Percentiles rank a stretch among this genome's conserved stretches.
These are phyloP conservation scores for Penicillium arizonense DNA, from an alignment of 495 filamentous ascomycete species.

Conservation along the genomic window DNA sequence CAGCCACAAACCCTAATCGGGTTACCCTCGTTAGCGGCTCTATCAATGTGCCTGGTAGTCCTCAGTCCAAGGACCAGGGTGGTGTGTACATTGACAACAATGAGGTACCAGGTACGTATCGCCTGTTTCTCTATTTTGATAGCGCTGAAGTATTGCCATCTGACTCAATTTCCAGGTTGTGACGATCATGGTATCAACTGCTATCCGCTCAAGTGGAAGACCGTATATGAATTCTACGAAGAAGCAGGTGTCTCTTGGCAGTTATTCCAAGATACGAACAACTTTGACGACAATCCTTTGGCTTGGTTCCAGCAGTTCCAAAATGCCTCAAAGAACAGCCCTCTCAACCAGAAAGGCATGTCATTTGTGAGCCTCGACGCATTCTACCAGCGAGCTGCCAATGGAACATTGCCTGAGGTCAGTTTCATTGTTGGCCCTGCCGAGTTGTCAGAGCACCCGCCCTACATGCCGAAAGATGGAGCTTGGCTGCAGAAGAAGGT, in stretches of 20 bases:
- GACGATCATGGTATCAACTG: slow-evolving; percentile 45
- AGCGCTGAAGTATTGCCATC: neutral
- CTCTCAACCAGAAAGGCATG: slow-evolving; percentile 45
- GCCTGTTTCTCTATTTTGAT: neutral
- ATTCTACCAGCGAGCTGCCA: slow-evolving; percentile 51
- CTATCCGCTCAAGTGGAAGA: slow-evolving; percentile 56
- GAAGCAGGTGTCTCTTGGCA: slow-evolving; percentile 55
- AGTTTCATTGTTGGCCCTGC: slow-evolving; percentile 53
- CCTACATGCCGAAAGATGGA: slow-evolving; percentile 52
- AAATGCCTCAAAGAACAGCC: slow-evolving; percentile 32
- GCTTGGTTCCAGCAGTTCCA: slow-evolving; percentile 57
- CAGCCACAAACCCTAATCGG: slow-evolving; percentile 54
- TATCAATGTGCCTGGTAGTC: slow-evolving; percentile 51
- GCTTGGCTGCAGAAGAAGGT: slow-evolving; percentile 57
- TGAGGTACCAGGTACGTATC: slow-evolving; percentile 43
- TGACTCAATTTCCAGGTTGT: slow-evolving; percentile 31
- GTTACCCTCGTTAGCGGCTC: slow-evolving; percentile 53
- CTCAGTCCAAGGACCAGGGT: slow-evolving; percentile 41
- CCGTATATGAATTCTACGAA: slow-evolving; percentile 50
- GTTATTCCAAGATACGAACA: slow-evolving; percentile 52
- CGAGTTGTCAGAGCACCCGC: slow-evolving; percentile 53
- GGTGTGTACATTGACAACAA: slow-evolving; percentile 58
- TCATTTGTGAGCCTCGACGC: slow-evolving; percentile 42
- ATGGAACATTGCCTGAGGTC: slow-evolving; percentile 51
- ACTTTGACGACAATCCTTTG: slow-evolving; percentile 55